These are phyloP conservation scores for Circinella minor DNA, from an alignment of 371 early-diverging fungal species.

Conservation along the genomic window DNA sequence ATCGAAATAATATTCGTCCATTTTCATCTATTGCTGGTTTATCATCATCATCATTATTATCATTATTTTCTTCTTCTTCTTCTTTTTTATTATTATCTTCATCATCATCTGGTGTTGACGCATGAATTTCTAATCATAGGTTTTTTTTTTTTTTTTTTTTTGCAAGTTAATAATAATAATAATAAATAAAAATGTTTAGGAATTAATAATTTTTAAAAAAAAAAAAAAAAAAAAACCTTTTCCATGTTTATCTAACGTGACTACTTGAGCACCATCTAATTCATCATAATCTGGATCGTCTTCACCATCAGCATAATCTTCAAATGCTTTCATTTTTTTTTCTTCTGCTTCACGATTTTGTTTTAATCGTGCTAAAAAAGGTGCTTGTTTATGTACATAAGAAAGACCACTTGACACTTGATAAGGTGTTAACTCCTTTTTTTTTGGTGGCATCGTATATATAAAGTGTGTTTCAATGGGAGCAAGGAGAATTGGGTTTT, in stretches of 20 bases:
- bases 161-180: no score
- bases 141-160: no score
- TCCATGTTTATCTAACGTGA: conserved; percentile 45
- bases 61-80: conserved; percentile 20
- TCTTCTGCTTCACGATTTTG: conserved; percentile 26
- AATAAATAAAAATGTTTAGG: background rate
- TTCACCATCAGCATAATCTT: conserved; percentile 47
- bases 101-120: conserved; percentile 24
- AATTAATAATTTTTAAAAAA: background rate
- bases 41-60: conserved; percentile 29
- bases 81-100: conserved; percentile 12
- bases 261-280: conserved; percentile 54
- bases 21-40: conserved; percentile 42
- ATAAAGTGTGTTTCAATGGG: no score
- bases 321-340: conserved; percentile 31
- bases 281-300: conserved; percentile 56
- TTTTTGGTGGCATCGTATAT: conserved; percentile 23
- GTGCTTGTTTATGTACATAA: conserved; percentile 54
- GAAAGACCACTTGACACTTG: conserved; percentile 46
- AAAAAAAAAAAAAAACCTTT: conserved; percentile 38
- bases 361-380: conserved; percentile 47
- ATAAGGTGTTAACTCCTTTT: conserved; percentile 42
- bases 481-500: background rate
- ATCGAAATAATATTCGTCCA: conserved; percentile 47
- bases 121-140: conserved; percentile 24